Base-by-base conservation (phyloP, 108 stramenopile genomes). In the Cyclostephanos invisitatus region DNA sequence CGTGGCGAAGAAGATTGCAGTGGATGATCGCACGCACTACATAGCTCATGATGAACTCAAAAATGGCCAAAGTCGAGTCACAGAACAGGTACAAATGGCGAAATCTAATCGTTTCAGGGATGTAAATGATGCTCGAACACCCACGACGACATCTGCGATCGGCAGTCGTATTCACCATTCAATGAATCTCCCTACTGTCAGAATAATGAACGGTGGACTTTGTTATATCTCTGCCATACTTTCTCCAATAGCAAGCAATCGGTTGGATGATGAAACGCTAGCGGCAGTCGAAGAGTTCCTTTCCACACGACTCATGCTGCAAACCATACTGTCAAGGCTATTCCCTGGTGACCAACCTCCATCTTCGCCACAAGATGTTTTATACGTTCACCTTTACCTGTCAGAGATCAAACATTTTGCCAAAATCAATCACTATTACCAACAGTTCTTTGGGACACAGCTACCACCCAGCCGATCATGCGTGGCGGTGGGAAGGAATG, bases 381-480 rank as follows among this genome's bases (percentile, higher is more conserved):
- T 93, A 35, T 95, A 90, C 76, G 97, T 97, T 0, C 97, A 97
- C 80, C 74, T 99, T 9, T 98, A 97, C 58, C 72, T 99, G 15
- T 83, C 84, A 5, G 83, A 94, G 72, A 98, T 99, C 75, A 77
- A 78, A n/a, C 85, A 91, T 71, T 99, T 98, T 84, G 77, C 80
- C 14, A 82, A 66, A 17, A 91, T 97, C 73, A 99, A 99, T 74
- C 58, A 66, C 5, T 85, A 91, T 56, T 99, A 98, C 67, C 85
- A 83, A 62, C 81, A 72, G 48, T 97, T 79, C 70, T 98, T 96
- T 63, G 86, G 87, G 48, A 75, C 73, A 10, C 40, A 84, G n/a
- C 67, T 87, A 29, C 93, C 94, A 25, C 95, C 95, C 15, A 89
- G 86, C 14, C 72, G 96, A 38, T 84, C 88, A 0, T 97, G 96